Evolutionary conservation across 768 basidiomycete genomes (phyloP), one percentile per base, ranked within the genome.

Genomic region (button mushroom (Agaricus bisporus)): DNA sequence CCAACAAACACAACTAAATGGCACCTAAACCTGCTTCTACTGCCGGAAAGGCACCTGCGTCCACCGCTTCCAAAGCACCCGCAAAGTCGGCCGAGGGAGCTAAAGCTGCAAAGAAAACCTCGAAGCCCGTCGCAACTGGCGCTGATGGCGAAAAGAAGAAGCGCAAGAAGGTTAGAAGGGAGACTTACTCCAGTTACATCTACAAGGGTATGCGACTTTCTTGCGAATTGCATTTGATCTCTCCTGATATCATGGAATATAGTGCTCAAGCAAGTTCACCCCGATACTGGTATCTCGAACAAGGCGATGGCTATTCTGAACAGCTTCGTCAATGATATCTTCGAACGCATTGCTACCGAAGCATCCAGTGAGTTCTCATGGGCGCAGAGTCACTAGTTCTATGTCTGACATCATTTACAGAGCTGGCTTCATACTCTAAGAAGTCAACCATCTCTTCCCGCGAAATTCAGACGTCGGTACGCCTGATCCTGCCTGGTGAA

Each of bases 381-480:
- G 1, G 11, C 39, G 7, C 26, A 20, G 22, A n/a, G 1, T 12
- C 8, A 32, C 49, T 45, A 44, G 57, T 9, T 58, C 49, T 48
- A 52, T 54, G 10, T 43, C 22, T 56, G 28, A 35, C 3, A 37
- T 15, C 7, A 26, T 48, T 54, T 56, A 49, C 62, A 92, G 90
- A 95, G 74, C 92, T 98, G 64, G 93, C 95, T 52, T 82, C 91
- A 1, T 98, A 98, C 80, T 97, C 95, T 52, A 95, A 98, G 83
- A 95, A 97, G 73, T 97, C 95, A 3, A 98, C 95, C 41, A 98
- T 98, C 70, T 95, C 95, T 17, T 97, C 93, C 20, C 90, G 95
- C 56, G 95, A 98, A 73, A 98, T 98, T 65, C 95, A 98, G 73
- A 98, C 95, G 28, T 81, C 91, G 38, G 95, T 97, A 48, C 88